Evolutionary conservation across 2,329 filamentous ascomycete genomes (phyloP), one percentile per base, ranked within the genome.

Genomic region (Fusarium sp.): DNA sequence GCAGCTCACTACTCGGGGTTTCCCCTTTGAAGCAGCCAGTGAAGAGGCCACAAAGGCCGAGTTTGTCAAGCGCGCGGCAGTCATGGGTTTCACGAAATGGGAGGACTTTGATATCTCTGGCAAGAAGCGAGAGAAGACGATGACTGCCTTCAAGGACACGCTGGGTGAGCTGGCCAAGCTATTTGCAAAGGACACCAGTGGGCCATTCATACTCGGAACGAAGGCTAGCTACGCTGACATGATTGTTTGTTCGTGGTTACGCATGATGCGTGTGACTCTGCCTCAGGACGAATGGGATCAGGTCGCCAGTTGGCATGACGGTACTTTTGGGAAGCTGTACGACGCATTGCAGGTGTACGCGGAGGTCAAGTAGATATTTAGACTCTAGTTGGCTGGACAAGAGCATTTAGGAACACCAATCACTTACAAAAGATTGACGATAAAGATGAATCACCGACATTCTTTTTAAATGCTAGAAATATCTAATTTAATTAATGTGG

Each of bases 211-310:
- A 1, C 73, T 84, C 2, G 84, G 83, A 0, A 43, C 60, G 1
- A 67, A 63, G 67, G 75, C 78, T 1, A 80, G 68, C 40, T 86
- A 87, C 74, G 84, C 83, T 2, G 85, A 88, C 65, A 67, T 86
- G 1, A 84, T 87, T 31, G 79, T 88, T 1, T 85, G 84, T 2
- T 83, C 74, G 1, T 88, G 85, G 85, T 52, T 87, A 69, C 75
- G 77, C 6, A 82, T 85, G 79, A 64, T 79, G 49, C 58, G 64
- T 5, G 69, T 36, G 12, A 76, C 74, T 25, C 67, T 86, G 50
- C 79, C 78, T 1, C 48, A 65, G 50, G 58, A 65, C 3, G 83
- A 86, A 54, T 86, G 82, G 83, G 67, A 80, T 57, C 72, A 78
- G 49, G 57, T 83, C 10, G 74, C 67, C 42, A 61, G 68, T 0